Evolutionary conservation across 148 eudicot species (phyloP).

Genomic region (Arbutus unedo): DNA sequence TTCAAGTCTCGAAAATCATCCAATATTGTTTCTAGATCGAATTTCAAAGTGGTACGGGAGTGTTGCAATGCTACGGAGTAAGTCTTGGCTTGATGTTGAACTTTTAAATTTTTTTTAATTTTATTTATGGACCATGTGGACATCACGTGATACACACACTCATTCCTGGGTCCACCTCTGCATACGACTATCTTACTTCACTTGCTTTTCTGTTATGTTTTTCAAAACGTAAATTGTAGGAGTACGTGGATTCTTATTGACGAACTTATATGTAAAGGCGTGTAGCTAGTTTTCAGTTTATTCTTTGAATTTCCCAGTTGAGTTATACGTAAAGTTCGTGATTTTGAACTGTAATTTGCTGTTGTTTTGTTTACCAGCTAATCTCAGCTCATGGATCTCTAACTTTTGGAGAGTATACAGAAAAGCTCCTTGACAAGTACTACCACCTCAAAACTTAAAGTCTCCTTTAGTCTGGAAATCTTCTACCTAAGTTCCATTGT

Average conservation of each 20-base stretch:
- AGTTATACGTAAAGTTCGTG: neutral
- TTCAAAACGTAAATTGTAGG: neutral
- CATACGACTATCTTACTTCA: neutral
- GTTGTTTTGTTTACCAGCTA: slow-evolving; percentile 41
- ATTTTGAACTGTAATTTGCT: slow-evolving; percentile 1
- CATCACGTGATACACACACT: too few relatives aligned
- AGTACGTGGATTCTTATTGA: neutral
- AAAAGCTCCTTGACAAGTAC: slow-evolving; percentile 89
- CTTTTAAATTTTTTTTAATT: too few relatives aligned
- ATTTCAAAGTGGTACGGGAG: too few relatives aligned
- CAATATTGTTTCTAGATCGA: too few relatives aligned
- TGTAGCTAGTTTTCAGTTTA: neutral
- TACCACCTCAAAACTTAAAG: slow-evolving; percentile 56
- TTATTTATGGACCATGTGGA: too few relatives aligned
- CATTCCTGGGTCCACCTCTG: too few relatives aligned
- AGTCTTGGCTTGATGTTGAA: too few relatives aligned
- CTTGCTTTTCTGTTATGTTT: neutral
- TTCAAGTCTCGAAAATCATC: too few relatives aligned
- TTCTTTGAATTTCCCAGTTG: neutral
- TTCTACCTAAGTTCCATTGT: neutral
- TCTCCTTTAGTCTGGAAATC: neutral
- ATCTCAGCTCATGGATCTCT: slow-evolving; percentile 58
- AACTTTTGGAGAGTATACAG: slow-evolving; percentile 89
- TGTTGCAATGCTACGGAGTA: too few relatives aligned
- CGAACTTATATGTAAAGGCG: neutral